These are phyloP conservation scores for Shiraia sp. DNA, from an alignment of 2,329 filamentous ascomycete genomes.

Conservation along the genomic window DNA sequence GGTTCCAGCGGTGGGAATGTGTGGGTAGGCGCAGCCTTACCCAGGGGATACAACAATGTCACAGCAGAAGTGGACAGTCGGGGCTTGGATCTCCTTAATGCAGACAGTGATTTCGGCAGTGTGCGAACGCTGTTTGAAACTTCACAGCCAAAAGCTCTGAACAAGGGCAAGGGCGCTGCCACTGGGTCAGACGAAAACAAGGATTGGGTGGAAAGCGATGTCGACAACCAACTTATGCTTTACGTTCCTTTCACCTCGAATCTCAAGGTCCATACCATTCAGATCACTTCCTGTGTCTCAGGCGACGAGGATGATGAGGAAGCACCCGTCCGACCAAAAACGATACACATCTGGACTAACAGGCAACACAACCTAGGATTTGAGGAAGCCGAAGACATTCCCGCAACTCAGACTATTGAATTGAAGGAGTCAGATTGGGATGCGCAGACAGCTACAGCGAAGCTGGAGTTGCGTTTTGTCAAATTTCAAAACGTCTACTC, in stretches of 20 bases:
- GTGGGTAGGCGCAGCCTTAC: slow-evolving; percentile 77
- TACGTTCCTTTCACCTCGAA: slow-evolving; percentile 87
- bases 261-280: slow-evolving; percentile 82
- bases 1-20: slow-evolving; percentile 51
- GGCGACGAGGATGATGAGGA: slow-evolving; percentile 68
- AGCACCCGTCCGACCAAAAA: slow-evolving; percentile 76
- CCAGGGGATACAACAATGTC: slow-evolving; percentile 81
- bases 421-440: slow-evolving; percentile 78
- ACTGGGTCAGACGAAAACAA: slow-evolving; percentile 58
- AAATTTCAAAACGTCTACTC: slow-evolving; percentile 96
- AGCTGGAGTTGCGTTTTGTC: slow-evolving; percentile 76
- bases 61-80: slow-evolving; percentile 79
- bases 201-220: slow-evolving; percentile 96
- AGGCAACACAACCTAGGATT: slow-evolving; percentile 89
- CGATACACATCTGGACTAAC: slow-evolving; percentile 86
- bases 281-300: slow-evolving; percentile 81
- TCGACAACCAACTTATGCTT: slow-evolving; percentile 94
- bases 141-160: slow-evolving; percentile 66
- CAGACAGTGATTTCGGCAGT: slow-evolving; percentile 73
- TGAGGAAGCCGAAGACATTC: slow-evolving; percentile 86
- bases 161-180: slow-evolving; percentile 55
- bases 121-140: slow-evolving; percentile 75
- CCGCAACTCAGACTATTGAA: slow-evolving; percentile 77
- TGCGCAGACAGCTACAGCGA: slow-evolving; percentile 54
- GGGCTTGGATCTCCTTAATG: slow-evolving; percentile 85